Conservation (phyloP, 306 rosid genomes). For the Quillaja saponaria region DNA sequence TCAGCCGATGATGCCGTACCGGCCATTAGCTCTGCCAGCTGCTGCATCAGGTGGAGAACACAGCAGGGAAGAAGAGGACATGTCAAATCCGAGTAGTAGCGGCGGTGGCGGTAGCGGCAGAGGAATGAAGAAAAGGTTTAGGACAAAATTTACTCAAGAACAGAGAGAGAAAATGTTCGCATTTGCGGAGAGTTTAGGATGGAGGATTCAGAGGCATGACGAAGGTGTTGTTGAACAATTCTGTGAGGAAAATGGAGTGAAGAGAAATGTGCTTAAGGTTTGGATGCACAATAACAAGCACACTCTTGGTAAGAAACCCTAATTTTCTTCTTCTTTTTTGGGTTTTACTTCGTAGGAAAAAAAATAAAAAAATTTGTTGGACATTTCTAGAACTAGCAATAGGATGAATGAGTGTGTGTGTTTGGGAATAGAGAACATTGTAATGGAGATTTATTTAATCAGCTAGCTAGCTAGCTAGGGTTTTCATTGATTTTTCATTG, state of each 20-base stretch:
- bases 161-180: slow-evolving; percentile 85
- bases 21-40: slow-evolving; percentile 55
- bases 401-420: slow-evolving; percentile 2
- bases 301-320: slow-evolving; percentile 86
- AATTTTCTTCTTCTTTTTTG: slow-evolving; percentile 23
- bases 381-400: slow-evolving; percentile 20
- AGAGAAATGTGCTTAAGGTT: slow-evolving; percentile 75
- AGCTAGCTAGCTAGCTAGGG: slow-evolving; percentile 44
- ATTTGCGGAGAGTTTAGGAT: slow-evolving; percentile 72
- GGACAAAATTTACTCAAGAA: slow-evolving; percentile 73
- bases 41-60: slow-evolving; percentile 40
- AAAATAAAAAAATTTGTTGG: slow-evolving; percentile 14
- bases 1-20: slow-evolving; percentile 40
- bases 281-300: slow-evolving; percentile 98
- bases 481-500: slow-evolving; percentile 24
- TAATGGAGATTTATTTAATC: slow-evolving; percentile 21
- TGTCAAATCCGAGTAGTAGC: slow-evolving; percentile 77
- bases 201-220: slow-evolving; percentile 86
- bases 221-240: slow-evolving; percentile 70
- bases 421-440: slow-evolving; percentile 14
- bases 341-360: background rate
- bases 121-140: slow-evolving; percentile 58
- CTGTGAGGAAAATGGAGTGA: slow-evolving; percentile 51
- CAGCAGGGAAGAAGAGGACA: slow-evolving; percentile 61
- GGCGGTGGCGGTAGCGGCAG: slow-evolving; percentile 58